Evolutionary conservation across 306 rosid genomes (phyloP), one percentile per base, ranked within the genome.

Genomic region (Prunus campanulata): DNA sequence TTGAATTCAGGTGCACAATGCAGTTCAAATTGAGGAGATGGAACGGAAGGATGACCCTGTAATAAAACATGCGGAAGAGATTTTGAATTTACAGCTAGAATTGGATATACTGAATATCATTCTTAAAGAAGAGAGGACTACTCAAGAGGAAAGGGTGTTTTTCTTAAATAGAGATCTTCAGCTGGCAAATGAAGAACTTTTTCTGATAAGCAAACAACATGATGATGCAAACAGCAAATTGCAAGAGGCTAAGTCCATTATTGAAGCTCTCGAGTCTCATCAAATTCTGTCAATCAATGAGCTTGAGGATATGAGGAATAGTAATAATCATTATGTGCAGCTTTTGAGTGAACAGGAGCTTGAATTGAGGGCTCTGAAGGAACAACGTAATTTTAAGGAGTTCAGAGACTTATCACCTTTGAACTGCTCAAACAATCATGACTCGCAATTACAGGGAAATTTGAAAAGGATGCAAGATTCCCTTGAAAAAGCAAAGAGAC

Each of bases 401-500:
- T 71, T 88, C 9, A 83, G 66, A 59, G 85, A 88, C 54, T 75
- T 73, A 65, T 80, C 87, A 61, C 75, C 85, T 76, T 70, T 77
- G 51, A 82, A 77, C 70, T 76, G 71, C 79, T 76, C 77, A 1
- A 85, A 71, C 81, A 70, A 71, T 73, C 83, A 83, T 18, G 76
- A 80, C 65, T 84, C 84, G 48, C 90, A 85, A 51, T 73, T 92
- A 72, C 91, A 85, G 75, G 74, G 62, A 66, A 92, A 86, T 77
- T 79, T 95, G 83, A 87, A 78, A 84, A 87, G 86, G 85, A 90
- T 95, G 99, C 92, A 92, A 77, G 75, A 84, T 74, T 95, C 99
- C 65, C 97, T 95, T 62, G 99, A 95, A 81, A 90, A 84, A 78
- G 96, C 99, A 39, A 95, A 92, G 89, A 89, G 83, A 80, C 76